phyloP scores from a whole-genome alignment of 305 asterid genomes.

The Fraxinus floribunda region DNA sequence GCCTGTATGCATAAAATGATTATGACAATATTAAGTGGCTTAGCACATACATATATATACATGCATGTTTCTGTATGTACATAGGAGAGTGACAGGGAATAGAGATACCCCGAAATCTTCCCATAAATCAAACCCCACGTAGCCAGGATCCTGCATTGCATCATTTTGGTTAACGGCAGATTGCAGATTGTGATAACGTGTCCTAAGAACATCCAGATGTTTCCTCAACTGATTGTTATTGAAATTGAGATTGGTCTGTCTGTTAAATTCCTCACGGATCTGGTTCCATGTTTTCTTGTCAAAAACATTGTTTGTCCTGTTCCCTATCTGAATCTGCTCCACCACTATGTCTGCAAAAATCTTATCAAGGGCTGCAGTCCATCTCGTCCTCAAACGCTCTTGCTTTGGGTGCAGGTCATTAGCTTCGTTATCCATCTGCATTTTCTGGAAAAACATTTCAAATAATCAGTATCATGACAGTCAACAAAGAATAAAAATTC shows the following conservation, averaged over 20 bases:
- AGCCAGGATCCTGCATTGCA: constrained; percentile 64
- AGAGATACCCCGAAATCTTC: constrained; percentile 73
- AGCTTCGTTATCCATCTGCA: constrained; percentile 66
- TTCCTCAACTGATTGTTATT: constrained; percentile 86
- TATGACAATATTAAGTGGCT: neutral
- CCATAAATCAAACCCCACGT: constrained; percentile 78
- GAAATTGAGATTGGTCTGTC: constrained; percentile 67
- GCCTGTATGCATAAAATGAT: constrained; percentile 40
- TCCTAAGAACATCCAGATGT: constrained; percentile 83
- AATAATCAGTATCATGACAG: neutral
- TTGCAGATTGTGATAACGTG: constrained; percentile 67
- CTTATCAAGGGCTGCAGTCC: constrained; percentile 85
- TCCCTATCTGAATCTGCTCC: constrained; percentile 70
- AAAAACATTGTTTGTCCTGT: constrained; percentile 71
- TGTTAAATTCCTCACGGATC: constrained; percentile 71
- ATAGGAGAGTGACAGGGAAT: constrained; percentile 12
- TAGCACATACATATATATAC: neutral
- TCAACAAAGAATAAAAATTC: neutral
- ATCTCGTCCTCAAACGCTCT: constrained; percentile 84
- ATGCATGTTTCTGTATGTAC: neutral
- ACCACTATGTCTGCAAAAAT: constrained; percentile 83
- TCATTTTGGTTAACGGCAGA: constrained; percentile 59
- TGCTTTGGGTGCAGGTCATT: constrained; percentile 70
- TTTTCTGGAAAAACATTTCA: constrained; percentile 15
- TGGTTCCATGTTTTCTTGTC: constrained; percentile 93